Evolutionary conservation across 2,329 filamentous ascomycete species (phyloP).

Genomic region (Aspergillus fumigatus): DNA sequence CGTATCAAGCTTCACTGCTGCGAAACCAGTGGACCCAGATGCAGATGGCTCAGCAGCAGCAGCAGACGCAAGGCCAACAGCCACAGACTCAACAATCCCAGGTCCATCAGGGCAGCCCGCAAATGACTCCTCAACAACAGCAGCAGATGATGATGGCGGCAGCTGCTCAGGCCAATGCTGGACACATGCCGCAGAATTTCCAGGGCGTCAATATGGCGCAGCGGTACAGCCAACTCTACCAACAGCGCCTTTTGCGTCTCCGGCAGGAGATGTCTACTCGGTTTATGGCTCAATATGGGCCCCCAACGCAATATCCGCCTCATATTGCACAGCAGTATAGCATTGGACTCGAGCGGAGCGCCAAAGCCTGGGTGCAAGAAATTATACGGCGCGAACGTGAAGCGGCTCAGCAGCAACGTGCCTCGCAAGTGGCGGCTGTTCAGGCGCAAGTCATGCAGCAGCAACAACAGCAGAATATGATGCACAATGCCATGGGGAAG

Average conservation of each 20-base stretch:
- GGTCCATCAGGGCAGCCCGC: constrained; percentile 29
- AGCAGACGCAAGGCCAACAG: constrained; percentile 21
- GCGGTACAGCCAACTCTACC: constrained; percentile 35
- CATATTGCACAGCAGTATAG: constrained; percentile 35
- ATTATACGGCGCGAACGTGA: constrained; percentile 37
- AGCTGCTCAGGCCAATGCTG: constrained; percentile 37
- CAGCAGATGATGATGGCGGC: constrained; percentile 37
- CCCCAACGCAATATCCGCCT: constrained; percentile 35
- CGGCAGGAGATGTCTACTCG: constrained; percentile 35
- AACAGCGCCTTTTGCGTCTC: constrained; percentile 31
- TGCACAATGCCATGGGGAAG: constrained; percentile 38
- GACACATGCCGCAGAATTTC: constrained; percentile 29
- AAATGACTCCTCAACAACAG: constrained; percentile 33
- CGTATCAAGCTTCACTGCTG: constrained; percentile 36
- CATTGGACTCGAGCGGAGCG: constrained; percentile 33
- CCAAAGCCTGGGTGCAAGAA: constrained; percentile 35
- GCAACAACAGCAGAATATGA: constrained; percentile 40
- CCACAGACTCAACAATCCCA: constrained; percentile 22
- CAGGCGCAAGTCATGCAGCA: constrained; percentile 34
- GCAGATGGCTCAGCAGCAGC: constrained; percentile 36
- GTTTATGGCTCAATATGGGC: constrained; percentile 36
- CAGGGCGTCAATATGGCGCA: constrained; percentile 26
- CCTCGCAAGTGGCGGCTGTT: constrained; percentile 27
- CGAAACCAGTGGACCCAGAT: constrained; percentile 36
- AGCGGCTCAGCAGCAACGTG: constrained; percentile 28